Percentiles rank a stretch among this genome's conserved stretches.
Conservation (phyloP, 192 early-diverging fungal genomes). For the Chytriomyces sp. region DNA sequence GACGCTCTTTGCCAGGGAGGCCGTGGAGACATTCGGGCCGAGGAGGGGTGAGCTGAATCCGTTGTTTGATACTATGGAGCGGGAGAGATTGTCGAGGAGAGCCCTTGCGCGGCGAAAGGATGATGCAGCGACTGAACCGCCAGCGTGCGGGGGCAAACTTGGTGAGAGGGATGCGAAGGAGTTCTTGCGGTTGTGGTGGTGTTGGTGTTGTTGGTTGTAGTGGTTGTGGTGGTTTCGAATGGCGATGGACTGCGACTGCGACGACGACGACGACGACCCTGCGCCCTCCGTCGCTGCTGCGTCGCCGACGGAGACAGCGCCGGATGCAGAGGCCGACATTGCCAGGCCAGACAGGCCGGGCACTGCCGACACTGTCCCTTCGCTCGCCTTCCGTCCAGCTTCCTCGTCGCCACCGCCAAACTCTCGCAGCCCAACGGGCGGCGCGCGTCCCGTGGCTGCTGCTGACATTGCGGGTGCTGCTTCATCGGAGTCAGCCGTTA, state of each 20-base stretch:
- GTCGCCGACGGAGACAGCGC: not conserved
- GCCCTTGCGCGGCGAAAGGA: constrained; percentile 20
- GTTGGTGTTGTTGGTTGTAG: not conserved
- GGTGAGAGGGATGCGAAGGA: not conserved
- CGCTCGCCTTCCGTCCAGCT: too few relatives aligned
- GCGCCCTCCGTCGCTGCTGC: not conserved
- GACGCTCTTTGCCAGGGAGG: constrained; percentile 11
- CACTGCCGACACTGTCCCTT: too few relatives aligned
- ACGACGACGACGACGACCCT: not conserved
- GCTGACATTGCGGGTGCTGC: too few relatives aligned
- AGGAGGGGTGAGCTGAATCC: not conserved
- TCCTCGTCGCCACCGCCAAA: too few relatives aligned
- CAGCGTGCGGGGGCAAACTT: not conserved
- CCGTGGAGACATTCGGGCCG: not conserved
- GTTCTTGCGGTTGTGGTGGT: not conserved
- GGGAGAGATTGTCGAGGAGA: constrained; percentile 24
- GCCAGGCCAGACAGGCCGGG: too few relatives aligned
- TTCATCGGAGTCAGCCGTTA: too few relatives aligned
- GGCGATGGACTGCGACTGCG: not conserved
- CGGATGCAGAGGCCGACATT: not conserved
- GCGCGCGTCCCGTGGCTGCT: too few relatives aligned
- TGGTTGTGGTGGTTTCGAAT: not conserved
- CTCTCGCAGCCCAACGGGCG: too few relatives aligned
- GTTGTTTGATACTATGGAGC: constrained; percentile 2
- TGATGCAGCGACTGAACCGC: too few relatives aligned